Conservation (phyloP, 2,329 filamentous ascomycete genomes). For the Clonostachys rosea region DNA sequence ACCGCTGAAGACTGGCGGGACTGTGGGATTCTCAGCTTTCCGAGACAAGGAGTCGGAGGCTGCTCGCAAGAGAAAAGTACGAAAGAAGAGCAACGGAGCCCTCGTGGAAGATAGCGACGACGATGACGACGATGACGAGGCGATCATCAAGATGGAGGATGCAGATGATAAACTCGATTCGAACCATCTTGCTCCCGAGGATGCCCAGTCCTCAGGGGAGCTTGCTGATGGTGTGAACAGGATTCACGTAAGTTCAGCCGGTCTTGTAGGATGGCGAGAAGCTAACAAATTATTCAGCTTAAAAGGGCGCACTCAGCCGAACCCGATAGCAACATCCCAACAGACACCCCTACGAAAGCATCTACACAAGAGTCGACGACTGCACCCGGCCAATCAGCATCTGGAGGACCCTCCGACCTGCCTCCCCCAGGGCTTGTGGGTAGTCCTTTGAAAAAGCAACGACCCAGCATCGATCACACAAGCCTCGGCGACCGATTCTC, state of each 20-base stretch:
- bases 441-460: constrained; percentile 72
- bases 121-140: constrained; percentile 59
- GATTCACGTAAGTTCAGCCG: constrained; percentile 60
- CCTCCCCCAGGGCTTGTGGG: constrained; percentile 44
- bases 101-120: constrained; percentile 73
- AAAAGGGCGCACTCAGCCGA: constrained; percentile 78
- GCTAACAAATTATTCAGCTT: constrained; percentile 44
- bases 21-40: constrained; percentile 86
- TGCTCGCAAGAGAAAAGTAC: constrained; percentile 49
- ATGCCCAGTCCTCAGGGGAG: constrained; percentile 67
- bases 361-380: constrained; percentile 12
- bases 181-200: constrained; percentile 61
- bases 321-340: constrained; percentile 41
- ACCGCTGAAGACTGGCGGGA: constrained; percentile 80
- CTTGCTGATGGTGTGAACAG: constrained; percentile 76
- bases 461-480: constrained; percentile 46
- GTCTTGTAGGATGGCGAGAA: neutral
- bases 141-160: constrained; percentile 54
- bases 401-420: constrained; percentile 20
- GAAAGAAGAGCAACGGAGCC: constrained; percentile 61
- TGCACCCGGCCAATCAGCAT: neutral
- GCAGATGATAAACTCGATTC: constrained; percentile 7
- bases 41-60: constrained; percentile 62
- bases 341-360: constrained; percentile 23
- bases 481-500: constrained; percentile 14